phyloP scores from a whole-genome alignment of 345 rosid species.

The Brassica carinata region DNA sequence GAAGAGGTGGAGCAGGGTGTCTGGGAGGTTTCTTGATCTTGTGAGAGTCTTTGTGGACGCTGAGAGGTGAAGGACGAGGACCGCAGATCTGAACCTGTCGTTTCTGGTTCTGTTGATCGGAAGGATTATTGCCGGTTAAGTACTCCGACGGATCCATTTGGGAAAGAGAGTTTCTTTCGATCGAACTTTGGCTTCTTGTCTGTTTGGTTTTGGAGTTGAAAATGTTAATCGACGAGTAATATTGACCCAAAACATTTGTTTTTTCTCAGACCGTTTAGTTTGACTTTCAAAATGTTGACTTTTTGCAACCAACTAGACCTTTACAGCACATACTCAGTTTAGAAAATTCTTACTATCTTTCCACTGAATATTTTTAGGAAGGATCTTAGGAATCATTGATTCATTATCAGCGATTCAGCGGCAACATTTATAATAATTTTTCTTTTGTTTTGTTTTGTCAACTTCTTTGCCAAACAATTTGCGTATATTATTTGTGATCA shows the following conservation, averaged over 20 bases:
- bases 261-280: slow-evolving; percentile 15
- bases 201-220: slow-evolving; percentile 30
- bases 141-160: slow-evolving; percentile 48
- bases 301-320: slow-evolving; percentile 13
- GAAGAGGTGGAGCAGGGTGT: slow-evolving; percentile 45
- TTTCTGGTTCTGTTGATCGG: slow-evolving; percentile 40
- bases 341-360: not conserved
- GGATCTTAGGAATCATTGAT: slow-evolving; percentile 19
- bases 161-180: not conserved
- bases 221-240: slow-evolving; percentile 22
- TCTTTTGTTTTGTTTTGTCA: not conserved
- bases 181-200: not conserved
- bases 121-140: slow-evolving; percentile 32
- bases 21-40: slow-evolving; percentile 64
- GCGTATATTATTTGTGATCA: not conserved
- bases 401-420: not conserved
- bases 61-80: slow-evolving; percentile 73
- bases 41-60: slow-evolving; percentile 65
- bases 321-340: slow-evolving; percentile 27
- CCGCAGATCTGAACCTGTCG: slow-evolving; percentile 65
- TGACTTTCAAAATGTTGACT: slow-evolving; percentile 45
- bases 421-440: slow-evolving; percentile 6
- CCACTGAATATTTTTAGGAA: slow-evolving; percentile 17
- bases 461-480: not conserved
- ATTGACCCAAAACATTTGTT: slow-evolving; percentile 36